Percentiles rank a stretch among this genome's conserved stretches.
Evolutionary conservation across 2,329 filamentous ascomycete species (phyloP).

Genomic region (Phialemoniopsis sp.): DNA sequence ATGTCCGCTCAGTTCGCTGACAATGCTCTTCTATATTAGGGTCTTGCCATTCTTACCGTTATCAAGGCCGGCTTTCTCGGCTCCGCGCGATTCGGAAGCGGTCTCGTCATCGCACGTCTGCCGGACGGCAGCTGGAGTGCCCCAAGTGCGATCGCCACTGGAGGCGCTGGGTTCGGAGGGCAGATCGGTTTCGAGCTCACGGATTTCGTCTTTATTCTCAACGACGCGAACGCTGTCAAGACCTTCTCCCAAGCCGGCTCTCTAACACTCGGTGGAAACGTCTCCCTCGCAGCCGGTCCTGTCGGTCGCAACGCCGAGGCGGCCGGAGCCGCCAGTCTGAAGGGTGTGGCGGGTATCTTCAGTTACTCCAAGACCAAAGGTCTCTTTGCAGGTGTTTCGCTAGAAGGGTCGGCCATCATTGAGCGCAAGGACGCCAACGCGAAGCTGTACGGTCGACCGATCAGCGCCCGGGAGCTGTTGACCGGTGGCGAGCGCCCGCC

Average conservation of each 20-base stretch:
- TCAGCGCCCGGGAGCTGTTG: constrained; percentile 79
- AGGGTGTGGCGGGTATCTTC: constrained; percentile 87
- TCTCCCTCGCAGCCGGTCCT: constrained; percentile 90
- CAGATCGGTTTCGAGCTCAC: constrained; percentile 87
- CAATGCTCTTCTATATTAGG: constrained; percentile 32
- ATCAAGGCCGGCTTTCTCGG: constrained; percentile 85
- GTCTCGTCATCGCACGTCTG: constrained; percentile 75
- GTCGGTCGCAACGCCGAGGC: constrained; percentile 94
- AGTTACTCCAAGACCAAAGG: constrained; percentile 98
- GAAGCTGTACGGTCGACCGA: constrained; percentile 83
- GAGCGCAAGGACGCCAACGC: constrained; percentile 96
- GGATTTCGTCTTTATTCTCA: constrained; percentile 97
- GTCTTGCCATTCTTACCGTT: constrained; percentile 80
- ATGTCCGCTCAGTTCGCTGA: neutral
- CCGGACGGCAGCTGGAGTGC: constrained; percentile 77
- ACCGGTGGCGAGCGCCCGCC: constrained; percentile 74
- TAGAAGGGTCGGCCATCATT: constrained; percentile 90
- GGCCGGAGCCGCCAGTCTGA: constrained; percentile 86
- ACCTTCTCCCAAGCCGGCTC: constrained; percentile 92
- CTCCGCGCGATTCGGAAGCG: constrained; percentile 76
- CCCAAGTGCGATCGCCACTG: constrained; percentile 75
- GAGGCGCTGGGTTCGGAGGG: constrained; percentile 77
- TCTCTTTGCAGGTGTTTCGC: constrained; percentile 88
- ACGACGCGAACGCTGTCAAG: constrained; percentile 83
- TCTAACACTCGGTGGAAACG: constrained; percentile 91